Evolutionary conservation across 768 basidiomycete species (phyloP), one percentile per base, ranked within the genome.

Genomic region (Amanita pallidorosea): DNA sequence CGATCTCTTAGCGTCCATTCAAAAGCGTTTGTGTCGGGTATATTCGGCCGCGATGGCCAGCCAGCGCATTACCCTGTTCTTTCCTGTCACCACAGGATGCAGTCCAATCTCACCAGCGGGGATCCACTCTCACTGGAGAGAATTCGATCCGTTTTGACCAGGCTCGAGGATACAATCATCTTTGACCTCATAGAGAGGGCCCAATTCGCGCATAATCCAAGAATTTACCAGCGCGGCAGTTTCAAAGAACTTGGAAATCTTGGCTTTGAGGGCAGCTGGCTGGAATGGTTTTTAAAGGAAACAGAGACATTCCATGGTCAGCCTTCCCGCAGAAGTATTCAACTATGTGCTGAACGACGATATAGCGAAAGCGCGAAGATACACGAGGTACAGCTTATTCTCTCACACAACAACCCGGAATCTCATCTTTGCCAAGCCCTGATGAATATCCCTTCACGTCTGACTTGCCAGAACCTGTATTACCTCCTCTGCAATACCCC

Each of bases 91-190:
- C 51, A n/a, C n/a, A 65, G 43, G 42, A 81, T 83, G 80, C 71
- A 76, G 54, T 77, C 70, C 55, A 93, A 91, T 61, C 88, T 85
- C 55, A 78, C 79, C 66, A 74, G 74, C 34, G 83, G 89, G 55
- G 84, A 94, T 62, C 89, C 93, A 1, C 76, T 97, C 12, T 88
- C 85, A 17, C 71, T 95, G n/a, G 86, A 92, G 43, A 75, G 81
- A 54, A 98, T 99, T 59, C 75, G 96, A 51, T 81, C 81, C 18
- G 86, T 93, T 43, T 73, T 99, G 13, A 82, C 76, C 55, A 79
- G 96, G 23, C 80, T 99, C 20, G 96, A 99, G 63, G 96, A 99
- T 59, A 99, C 95, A 18, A 98, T 99, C 71, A 98, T 98, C 66
- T 99, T 99, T 65, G 83, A 80, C 45, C 77, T 98, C 51, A 99